Conservation (phyloP, 352 stramenopile genomes). For the Phytopythium vexans region DNA sequence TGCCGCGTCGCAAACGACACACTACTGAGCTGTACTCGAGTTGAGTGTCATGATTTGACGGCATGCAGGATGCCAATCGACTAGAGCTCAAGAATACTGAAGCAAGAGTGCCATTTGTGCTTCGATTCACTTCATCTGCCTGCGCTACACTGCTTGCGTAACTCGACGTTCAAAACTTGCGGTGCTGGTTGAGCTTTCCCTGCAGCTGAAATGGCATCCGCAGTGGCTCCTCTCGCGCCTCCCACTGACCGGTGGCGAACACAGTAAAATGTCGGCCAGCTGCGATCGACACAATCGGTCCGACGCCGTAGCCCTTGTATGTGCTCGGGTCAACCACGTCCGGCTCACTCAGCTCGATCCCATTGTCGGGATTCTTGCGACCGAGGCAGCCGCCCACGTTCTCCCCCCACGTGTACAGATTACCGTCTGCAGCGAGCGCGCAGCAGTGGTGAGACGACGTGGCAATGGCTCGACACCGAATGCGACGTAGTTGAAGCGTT, state of each 20-base stretch:
- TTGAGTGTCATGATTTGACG: too few species aligned
- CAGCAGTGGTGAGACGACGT: constrained; percentile 59
- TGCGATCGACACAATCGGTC: constrained; percentile 48
- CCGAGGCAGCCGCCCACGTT: constrained; percentile 59
- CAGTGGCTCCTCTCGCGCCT: constrained; percentile 28
- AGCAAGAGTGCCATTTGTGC: too few species aligned
- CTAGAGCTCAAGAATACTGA: too few species aligned
- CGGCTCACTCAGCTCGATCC: constrained; percentile 36
- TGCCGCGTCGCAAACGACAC: too few species aligned
- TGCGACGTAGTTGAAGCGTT: constrained; percentile 41
- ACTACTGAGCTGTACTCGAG: too few species aligned
- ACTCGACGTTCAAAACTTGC: constrained; percentile 4
- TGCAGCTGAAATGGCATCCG: constrained; percentile 34
- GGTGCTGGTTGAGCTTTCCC: constrained; percentile 45
- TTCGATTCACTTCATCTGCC: too few species aligned
- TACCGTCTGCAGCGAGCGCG: constrained; percentile 46
- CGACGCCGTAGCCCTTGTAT: constrained; percentile 36
- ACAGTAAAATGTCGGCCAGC: constrained; percentile 58
- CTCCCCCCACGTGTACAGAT: constrained; percentile 73
- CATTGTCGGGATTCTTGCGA: constrained; percentile 10
- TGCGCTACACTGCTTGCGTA: too few species aligned
- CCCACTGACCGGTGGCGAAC: constrained; percentile 47
- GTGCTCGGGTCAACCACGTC: constrained; percentile 35
- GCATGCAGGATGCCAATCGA: too few species aligned
- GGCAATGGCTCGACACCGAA: constrained; percentile 44